Base-by-base conservation (phyloP, 768 basidiomycete genomes). In the Krasilnikovozyma curviuscula region DNA sequence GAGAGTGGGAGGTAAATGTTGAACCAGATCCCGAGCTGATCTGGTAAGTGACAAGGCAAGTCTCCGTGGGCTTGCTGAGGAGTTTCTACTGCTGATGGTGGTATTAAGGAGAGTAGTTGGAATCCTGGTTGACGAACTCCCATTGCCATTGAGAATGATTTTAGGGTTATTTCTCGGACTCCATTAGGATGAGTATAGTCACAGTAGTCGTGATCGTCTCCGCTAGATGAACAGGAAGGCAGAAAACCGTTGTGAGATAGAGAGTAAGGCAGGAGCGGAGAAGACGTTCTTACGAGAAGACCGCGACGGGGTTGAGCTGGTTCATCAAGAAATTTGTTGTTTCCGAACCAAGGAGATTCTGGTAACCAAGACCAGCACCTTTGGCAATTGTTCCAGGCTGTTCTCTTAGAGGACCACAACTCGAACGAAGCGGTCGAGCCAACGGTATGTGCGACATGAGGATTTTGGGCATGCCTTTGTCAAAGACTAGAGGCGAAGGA, bases 181-280 rank as follows among this genome's bases (percentile, higher is more conserved):
- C 63, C 63, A 46, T 51, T 29, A 57, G 56, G 61, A 78, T 75
- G 60, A 68, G 68, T n/a, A 58, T 77, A 75, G 67, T 83, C 83
- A 64, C 91, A 97, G 55, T 89, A 85, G 58, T 95, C 91, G 61
- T 93, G 88, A 59, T 95, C 88, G 63, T 95, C 86, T 5, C 84
- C 91, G 55, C 83, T 85, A 50, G 7, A 28, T 16, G 16, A 12
- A 46, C n/a, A 51, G 54, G 25, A 38, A 35, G 3, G 29, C 6
- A 1, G 40, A 13, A 25, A 29, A 43, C 3, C 16, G 0, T 2
- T 24, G 3, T 33, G 18, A n/a, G 24, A 55, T 68, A 49, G 55
- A 39, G 19, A 7, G 35, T 44, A 21, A 10, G 10, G 24, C 30
- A 23, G 28, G 21, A 14, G 32, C 25, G 14, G 23, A 23, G 37